Percentiles rank a stretch among this genome's conserved stretches.
These are phyloP conservation scores for Ophiostoma himal-ulmi DNA, from an alignment of 2,329 filamentous ascomycete species.

Conservation along the genomic window DNA sequence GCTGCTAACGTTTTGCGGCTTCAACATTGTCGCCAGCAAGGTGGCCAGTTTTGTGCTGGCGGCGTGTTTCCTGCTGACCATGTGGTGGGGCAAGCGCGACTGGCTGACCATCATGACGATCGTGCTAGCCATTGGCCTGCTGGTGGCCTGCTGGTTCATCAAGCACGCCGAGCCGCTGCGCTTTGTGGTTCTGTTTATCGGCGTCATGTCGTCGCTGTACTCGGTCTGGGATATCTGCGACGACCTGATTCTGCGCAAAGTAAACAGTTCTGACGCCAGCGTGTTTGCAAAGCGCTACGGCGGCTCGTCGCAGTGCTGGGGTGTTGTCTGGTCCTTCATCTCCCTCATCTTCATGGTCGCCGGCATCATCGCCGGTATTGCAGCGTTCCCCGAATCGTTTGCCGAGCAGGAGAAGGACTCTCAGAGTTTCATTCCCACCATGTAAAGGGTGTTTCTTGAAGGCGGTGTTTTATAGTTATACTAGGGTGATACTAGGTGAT, in stretches of 20 bases:
- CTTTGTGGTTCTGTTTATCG: constrained; percentile 68
- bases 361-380: constrained; percentile 69
- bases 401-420: constrained; percentile 64
- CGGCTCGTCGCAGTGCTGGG: constrained; percentile 76
- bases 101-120: constrained; percentile 72
- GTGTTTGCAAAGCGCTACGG: constrained; percentile 74
- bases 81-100: constrained; percentile 76
- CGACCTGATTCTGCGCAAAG: constrained; percentile 72
- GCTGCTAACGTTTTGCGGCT: constrained; percentile 71
- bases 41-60: constrained; percentile 68
- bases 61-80: constrained; percentile 68
- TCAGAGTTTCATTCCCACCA: constrained; percentile 55
- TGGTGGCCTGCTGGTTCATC: constrained; percentile 76
- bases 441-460: neutral
- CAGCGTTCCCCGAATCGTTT: constrained; percentile 67
- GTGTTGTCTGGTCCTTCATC: constrained; percentile 69
- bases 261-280: constrained; percentile 72
- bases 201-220: constrained; percentile 75
- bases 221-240: constrained; percentile 84
- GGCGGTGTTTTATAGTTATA: neutral
- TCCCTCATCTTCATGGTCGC: constrained; percentile 65
- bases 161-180: constrained; percentile 65
- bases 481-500: neutral
- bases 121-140: constrained; percentile 61
- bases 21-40: constrained; percentile 75